A percentile compares a stretch with the other conserved stretches of the same genome.
phyloP scores from a whole-genome alignment of 257 asterid species.

The Sherardia arvensis region DNA sequence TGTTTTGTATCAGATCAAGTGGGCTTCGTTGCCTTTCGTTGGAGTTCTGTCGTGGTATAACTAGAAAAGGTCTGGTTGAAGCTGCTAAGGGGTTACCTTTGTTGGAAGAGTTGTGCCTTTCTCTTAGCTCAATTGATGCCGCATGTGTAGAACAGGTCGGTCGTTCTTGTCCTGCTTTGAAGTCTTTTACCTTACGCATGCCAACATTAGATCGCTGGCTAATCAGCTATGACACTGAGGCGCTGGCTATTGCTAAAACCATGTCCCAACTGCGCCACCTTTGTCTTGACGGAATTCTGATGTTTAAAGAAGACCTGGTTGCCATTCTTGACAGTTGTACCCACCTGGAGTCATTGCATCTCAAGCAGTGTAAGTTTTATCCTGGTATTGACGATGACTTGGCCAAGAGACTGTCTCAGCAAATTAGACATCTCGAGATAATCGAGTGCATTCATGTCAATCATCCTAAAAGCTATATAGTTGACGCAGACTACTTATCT shows the following conservation, averaged over 20 bases:
- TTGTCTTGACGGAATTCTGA: constrained; percentile 17
- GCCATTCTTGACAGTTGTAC: constrained; percentile 48
- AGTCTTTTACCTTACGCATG: constrained; percentile 20
- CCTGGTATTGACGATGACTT: constrained; percentile 24
- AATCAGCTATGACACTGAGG: constrained; percentile 12
- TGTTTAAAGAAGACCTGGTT: constrained; percentile 23
- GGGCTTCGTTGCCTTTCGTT: constrained; percentile 30
- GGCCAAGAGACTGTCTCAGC: constrained; percentile 23
- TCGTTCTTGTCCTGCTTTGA: constrained; percentile 28
- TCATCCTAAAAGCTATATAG: neutral
- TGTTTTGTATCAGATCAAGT: constrained; percentile 22
- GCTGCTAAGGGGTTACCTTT: constrained; percentile 25
- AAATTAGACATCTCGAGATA: constrained; percentile 20
- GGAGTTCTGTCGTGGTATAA: constrained; percentile 10
- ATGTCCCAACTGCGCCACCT: constrained; percentile 39
- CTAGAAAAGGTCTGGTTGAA: constrained; percentile 14
- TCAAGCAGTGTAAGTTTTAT: constrained; percentile 25
- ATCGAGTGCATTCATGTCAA: too few relatives aligned
- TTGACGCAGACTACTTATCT: neutral
- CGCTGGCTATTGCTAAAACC: constrained; percentile 31
- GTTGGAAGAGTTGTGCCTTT: constrained; percentile 42
- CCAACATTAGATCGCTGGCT: neutral
- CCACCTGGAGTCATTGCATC: constrained; percentile 39
- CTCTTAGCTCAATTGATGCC: neutral
- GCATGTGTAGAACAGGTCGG: constrained; percentile 24